Evolutionary conservation across 1,139 yeast species (phyloP).

Genomic region (Entelexis sorbosivorans): DNA sequence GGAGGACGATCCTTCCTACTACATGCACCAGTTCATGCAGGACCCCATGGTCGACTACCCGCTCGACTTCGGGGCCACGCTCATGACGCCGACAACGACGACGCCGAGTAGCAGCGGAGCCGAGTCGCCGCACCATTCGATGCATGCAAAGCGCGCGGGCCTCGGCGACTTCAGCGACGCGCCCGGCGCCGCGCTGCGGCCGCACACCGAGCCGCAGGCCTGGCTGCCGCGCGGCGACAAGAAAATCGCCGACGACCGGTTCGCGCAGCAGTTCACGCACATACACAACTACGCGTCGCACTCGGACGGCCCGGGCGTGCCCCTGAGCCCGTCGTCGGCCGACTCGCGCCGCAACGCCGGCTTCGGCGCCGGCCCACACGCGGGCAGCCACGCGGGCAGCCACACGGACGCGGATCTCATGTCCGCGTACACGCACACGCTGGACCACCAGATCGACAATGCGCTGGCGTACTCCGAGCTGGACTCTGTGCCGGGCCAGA

Average conservation of each 20-base stretch:
- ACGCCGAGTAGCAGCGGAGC: constrained; percentile 5
- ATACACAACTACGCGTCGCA: constrained; percentile 5
- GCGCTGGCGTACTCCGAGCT: constrained; percentile 1
- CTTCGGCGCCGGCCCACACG: neutral
- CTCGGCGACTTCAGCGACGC: neutral
- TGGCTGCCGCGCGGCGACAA: neutral
- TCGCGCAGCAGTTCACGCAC: constrained; percentile 5
- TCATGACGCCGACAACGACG: constrained; percentile 13
- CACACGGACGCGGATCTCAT: constrained; percentile 6
- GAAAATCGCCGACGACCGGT: constrained; percentile 5
- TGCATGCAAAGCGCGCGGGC: neutral
- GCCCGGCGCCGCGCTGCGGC: neutral
- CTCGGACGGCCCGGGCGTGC: constrained; percentile 9
- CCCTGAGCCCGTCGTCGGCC: constrained; percentile 15
- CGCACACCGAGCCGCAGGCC: neutral
- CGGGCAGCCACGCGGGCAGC: neutral
- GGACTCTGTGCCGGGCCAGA: neutral
- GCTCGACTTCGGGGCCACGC: constrained; percentile 14
- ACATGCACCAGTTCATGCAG: constrained; percentile 16
- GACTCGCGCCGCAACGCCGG: constrained; percentile 4
- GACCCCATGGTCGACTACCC: constrained; percentile 17
- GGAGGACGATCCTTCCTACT: constrained; percentile 12
- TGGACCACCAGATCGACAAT: constrained; percentile 5
- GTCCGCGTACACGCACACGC: constrained; percentile 6
- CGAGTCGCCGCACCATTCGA: constrained; percentile 5